Evolutionary conservation across 345 rosid species (phyloP).

Genomic region (Lagerstroemia speciosa): DNA sequence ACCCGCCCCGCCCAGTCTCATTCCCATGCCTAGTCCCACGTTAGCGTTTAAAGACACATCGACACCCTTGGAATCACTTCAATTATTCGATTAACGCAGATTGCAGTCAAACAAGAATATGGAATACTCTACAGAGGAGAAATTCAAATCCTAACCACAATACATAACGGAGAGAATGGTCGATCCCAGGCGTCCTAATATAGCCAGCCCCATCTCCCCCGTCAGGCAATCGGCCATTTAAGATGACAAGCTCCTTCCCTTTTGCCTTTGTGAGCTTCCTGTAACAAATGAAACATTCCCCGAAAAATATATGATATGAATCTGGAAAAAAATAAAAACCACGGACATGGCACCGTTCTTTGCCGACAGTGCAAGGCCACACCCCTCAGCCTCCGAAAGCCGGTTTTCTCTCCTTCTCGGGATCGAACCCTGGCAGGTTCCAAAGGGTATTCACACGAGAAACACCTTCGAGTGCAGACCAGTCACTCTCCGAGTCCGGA

Average conservation of each 20-base stretch:
- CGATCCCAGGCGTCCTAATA: conserved; percentile 52
- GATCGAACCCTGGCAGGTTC: conserved; percentile 67
- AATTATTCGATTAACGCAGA: too few species aligned
- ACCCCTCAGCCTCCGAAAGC: background rate
- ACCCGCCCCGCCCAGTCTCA: too few species aligned
- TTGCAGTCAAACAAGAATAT: background rate
- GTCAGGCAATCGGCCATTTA: conserved; percentile 14
- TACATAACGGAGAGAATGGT: conserved; percentile 18
- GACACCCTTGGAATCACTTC: too few species aligned
- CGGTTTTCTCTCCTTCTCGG: conserved; percentile 37
- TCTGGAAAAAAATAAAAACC: background rate
- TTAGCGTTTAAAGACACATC: too few species aligned
- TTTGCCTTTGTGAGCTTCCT: background rate
- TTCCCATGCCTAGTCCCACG: too few species aligned
- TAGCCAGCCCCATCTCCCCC: conserved; percentile 47
- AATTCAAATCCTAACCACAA: background rate
- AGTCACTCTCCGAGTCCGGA: conserved; percentile 37
- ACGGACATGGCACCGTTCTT: conserved; percentile 11
- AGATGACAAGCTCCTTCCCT: background rate
- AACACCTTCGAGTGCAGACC: conserved; percentile 96
- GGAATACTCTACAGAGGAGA: background rate
- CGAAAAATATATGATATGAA: conserved; percentile 12
- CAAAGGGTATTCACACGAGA: conserved; percentile 81
- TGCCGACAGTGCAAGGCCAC: background rate
- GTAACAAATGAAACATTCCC: background rate